Percentiles rank a stretch among this genome's conserved stretches.
Evolutionary conservation across 345 rosid genomes (phyloP).

Genomic region (Salix arbutifolia): DNA sequence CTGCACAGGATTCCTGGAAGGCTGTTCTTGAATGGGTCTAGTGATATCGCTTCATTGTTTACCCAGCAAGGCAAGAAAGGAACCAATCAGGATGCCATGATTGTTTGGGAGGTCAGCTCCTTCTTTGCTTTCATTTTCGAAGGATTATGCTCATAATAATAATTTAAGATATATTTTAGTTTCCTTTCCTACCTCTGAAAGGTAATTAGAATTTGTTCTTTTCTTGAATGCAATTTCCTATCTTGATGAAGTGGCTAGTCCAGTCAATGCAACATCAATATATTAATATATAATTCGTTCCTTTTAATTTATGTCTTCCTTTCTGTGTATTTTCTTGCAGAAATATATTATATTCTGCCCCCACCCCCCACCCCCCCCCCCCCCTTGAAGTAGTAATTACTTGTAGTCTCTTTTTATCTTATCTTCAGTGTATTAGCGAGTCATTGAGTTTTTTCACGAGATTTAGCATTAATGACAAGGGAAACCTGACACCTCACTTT

Average conservation of each 20-base stretch:
- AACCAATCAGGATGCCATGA: conserved; percentile 98
- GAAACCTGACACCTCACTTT: neutral
- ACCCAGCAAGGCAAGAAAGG: conserved; percentile 98
- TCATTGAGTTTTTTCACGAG: neutral
- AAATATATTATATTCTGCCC: too few species aligned
- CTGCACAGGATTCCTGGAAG: conserved; percentile 76
- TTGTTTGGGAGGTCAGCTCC: conserved; percentile 93
- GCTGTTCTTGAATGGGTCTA: conserved; percentile 78
- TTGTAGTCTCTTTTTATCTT: neutral
- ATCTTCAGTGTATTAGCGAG: neutral
- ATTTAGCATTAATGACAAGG: neutral
- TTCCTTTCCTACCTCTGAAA: neutral
- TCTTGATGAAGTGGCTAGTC: neutral
- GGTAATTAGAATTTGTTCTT: neutral
- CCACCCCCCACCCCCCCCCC: too few species aligned
- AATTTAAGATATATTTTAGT: conserved; percentile 1
- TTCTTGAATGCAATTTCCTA: neutral
- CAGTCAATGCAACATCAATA: neutral
- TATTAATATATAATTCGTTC: neutral
- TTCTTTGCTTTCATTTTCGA: conserved; percentile 11
- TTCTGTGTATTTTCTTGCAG: too few species aligned
- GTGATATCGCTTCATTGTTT: conserved; percentile 70
- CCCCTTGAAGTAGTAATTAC: neutral
- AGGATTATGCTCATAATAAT: neutral
- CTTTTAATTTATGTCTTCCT: too few species aligned